Conservation (phyloP, 805 yeast species). For the Hemisphaericaspora nanyangensis region DNA sequence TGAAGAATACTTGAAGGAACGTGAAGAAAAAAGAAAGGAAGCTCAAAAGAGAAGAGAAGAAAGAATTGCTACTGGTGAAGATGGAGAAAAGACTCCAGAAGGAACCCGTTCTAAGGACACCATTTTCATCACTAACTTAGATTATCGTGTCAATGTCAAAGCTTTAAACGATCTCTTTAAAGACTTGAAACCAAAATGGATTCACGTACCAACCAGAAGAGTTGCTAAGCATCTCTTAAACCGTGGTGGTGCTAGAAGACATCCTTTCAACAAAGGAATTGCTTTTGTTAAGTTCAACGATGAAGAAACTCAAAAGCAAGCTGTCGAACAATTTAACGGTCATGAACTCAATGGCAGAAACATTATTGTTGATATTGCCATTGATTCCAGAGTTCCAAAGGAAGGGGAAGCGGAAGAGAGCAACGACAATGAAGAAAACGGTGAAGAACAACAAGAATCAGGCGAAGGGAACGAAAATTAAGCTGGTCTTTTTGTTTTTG, state of each 20-base stretch:
- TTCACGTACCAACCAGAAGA: slow-evolving; percentile 53
- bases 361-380: slow-evolving; percentile 68
- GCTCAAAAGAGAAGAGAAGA: slow-evolving; percentile 8
- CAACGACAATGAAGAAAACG: slow-evolving; percentile 5
- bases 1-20: slow-evolving; percentile 16
- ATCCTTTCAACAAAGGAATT: slow-evolving; percentile 54
- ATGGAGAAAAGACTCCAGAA: slow-evolving; percentile 26
- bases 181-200: slow-evolving; percentile 51
- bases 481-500: too few species aligned
- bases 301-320: slow-evolving; percentile 62
- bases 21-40: slow-evolving; percentile 17
- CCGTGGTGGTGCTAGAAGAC: slow-evolving; percentile 42
- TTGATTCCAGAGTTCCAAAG: slow-evolving; percentile 46
- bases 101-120: slow-evolving; percentile 57
- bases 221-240: slow-evolving; percentile 42
- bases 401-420: slow-evolving; percentile 21
- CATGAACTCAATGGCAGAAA: slow-evolving; percentile 61
- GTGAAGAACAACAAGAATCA: slow-evolving; percentile 8
- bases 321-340: slow-evolving; percentile 70
- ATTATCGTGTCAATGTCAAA: slow-evolving; percentile 45
- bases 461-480: slow-evolving; percentile 1
- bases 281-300: slow-evolving; percentile 60
- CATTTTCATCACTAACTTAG: slow-evolving; percentile 59
- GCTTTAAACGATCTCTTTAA: slow-evolving; percentile 44
- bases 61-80: slow-evolving; percentile 5